A percentile compares a stretch with the other conserved stretches of the same genome.
These are phyloP conservation scores for Magnaporthales sp. DNA, from an alignment of 2,329 filamentous ascomycete species.

Conservation along the genomic window DNA sequence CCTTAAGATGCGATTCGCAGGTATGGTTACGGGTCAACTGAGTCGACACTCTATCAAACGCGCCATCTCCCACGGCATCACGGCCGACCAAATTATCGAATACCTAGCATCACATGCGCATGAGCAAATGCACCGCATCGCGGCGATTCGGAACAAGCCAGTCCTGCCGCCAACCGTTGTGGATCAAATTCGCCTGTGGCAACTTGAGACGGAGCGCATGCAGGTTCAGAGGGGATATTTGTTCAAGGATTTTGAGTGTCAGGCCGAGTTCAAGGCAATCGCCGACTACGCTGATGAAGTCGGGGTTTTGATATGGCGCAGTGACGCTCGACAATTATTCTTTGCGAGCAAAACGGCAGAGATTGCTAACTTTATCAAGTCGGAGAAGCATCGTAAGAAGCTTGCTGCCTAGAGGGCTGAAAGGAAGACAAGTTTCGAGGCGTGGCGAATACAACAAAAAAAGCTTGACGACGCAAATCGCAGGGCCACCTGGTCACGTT, in stretches of 20 bases:
- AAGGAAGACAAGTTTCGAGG: neutral
- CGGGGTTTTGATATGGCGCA: conserved; percentile 83
- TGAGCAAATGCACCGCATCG: conserved; percentile 76
- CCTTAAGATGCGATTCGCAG: conserved; percentile 83
- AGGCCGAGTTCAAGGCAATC: conserved; percentile 61
- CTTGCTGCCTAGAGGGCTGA: neutral
- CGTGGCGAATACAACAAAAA: neutral
- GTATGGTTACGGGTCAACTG: conserved; percentile 86
- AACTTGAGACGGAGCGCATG: conserved; percentile 94
- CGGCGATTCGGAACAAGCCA: conserved; percentile 49
- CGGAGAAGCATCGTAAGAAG: conserved; percentile 36
- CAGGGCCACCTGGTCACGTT: neutral
- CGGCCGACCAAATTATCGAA: conserved; percentile 86
- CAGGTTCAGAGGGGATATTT: conserved; percentile 74
- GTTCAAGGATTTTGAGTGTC: conserved; percentile 76
- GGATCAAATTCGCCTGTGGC: conserved; percentile 95
- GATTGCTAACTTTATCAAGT: conserved; percentile 70
- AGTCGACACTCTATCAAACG: conserved; percentile 81
- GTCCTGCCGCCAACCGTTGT: conserved; percentile 91
- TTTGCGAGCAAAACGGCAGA: conserved; percentile 91
- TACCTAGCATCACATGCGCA: conserved; percentile 91
- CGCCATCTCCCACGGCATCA: conserved; percentile 86
- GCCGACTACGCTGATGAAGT: conserved; percentile 79
- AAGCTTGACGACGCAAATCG: neutral
- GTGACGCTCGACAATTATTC: conserved; percentile 71